Evolutionary conservation across 192 early-diverging fungal species (phyloP), one percentile per base, ranked within the genome.

Genomic region (Backusella morwellensis): DNA sequence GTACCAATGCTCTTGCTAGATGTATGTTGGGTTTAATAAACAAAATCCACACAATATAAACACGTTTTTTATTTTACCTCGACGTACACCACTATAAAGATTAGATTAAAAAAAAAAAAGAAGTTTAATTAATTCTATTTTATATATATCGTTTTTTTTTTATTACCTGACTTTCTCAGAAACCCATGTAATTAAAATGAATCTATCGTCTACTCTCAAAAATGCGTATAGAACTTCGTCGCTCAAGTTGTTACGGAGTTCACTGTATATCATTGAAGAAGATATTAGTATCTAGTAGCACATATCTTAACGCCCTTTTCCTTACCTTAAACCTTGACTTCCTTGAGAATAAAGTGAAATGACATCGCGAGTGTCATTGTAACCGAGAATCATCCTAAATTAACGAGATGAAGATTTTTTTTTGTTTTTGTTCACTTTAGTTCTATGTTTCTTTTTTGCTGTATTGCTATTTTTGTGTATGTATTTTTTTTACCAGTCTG

Each of bases 311-410:
- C 9, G 11, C 41, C 23, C 41, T 44, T 32, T 50, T 19, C 29
- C 41, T 17, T 78, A 84, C 68, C 79, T 80, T 47, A 91, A 68
- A 44, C 90, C 90, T 44, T 84, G 78, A 42, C 80, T 77, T 26
- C 90, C 90, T 36, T 84, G 86, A 34, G 78, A 74, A 79, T 90
- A 88, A 34, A 91, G 76, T 29, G 90, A 91, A 78, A 91, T 88
- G 73, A 89, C 87, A 74, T 91, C 90, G 41, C 90, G 75, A 19
- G 88, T 86, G 69, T 91, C 88, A 75, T 88, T 83, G 82, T 91
- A 91, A 14, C 90, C 90, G 29, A 91, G 83, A 63, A 91, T 84
- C 19, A 91, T 77, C 90, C 90, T 91, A 59, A 29, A 17, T 68
- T 34, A 59, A 41, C 21, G 40, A 63, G 66, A 77, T 47, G 54